These are phyloP conservation scores for Boletus tylopilopsis DNA, from an alignment of 768 basidiomycete species.

Conservation along the genomic window DNA sequence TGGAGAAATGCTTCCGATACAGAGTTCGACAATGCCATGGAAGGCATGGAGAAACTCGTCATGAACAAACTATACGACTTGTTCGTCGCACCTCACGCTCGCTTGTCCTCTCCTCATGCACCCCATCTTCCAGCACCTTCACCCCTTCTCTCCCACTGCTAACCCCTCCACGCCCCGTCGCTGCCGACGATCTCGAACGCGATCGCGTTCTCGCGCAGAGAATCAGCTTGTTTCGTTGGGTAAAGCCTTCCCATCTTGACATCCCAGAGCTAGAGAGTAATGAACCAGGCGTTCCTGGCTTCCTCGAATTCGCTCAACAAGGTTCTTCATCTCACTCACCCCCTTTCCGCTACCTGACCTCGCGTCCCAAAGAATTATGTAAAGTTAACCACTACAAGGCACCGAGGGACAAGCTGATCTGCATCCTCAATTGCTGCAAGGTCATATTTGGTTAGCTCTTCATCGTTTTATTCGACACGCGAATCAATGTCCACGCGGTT, in stretches of 20 bases:
- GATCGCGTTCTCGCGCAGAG: slow-evolving; percentile 89
- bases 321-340: slow-evolving; percentile 40
- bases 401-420: slow-evolving; percentile 96
- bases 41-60: slow-evolving; percentile 99
- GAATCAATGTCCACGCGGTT: not conserved
- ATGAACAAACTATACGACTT: slow-evolving; percentile 98
- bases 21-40: slow-evolving; percentile 95
- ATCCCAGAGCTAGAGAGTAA: slow-evolving; percentile 72
- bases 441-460: slow-evolving; percentile 86
- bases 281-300: slow-evolving; percentile 51
- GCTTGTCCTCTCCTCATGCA: slow-evolving; percentile 1
- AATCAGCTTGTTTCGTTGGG: slow-evolving; percentile 88
- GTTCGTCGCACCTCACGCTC: slow-evolving; percentile 46
- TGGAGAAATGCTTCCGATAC: slow-evolving; percentile 76
- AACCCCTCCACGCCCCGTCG: slow-evolving; percentile 70
- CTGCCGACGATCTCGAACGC: slow-evolving; percentile 93
- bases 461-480: slow-evolving; percentile 9
- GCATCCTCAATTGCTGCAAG: slow-evolving; percentile 96
- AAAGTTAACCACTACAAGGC: slow-evolving; percentile 99
- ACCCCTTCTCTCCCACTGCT: slow-evolving; percentile 76
- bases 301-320: slow-evolving; percentile 86
- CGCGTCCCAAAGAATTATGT: slow-evolving; percentile 60
- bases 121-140: slow-evolving; percentile 64
- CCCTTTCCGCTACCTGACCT: not conserved
- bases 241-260: slow-evolving; percentile 86